A percentile compares a stretch with the other conserved stretches of the same genome.
These are phyloP conservation scores for Paraglomus brasilianum DNA, from an alignment of 192 early-diverging fungal genomes.

Conservation along the genomic window DNA sequence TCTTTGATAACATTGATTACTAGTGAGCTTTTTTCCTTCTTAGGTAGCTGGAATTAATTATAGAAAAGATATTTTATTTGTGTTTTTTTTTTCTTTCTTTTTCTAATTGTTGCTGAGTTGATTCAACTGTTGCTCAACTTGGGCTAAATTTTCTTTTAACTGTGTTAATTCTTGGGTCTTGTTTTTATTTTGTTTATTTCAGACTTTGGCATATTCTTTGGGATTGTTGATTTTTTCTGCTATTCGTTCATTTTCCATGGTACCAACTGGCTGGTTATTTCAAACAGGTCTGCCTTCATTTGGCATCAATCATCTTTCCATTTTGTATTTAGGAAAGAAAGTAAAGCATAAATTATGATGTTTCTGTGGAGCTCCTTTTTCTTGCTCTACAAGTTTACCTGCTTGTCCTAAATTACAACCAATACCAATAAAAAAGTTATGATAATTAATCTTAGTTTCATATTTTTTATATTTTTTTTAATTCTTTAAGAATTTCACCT, in stretches of 20 bases:
- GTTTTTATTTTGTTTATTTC: not conserved
- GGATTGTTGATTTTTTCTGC: constrained; percentile 2
- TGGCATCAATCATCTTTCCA: constrained; percentile 10
- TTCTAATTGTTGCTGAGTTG: constrained; percentile 3
- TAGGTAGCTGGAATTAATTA: constrained; percentile 9
- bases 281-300: constrained; percentile 13
- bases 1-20: constrained; percentile 10
- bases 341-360: constrained; percentile 9
- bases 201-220: not conserved
- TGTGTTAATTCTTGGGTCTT: constrained; percentile 9
- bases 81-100: constrained; percentile 1
- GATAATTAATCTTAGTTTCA: constrained; percentile 16
- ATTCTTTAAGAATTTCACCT: not conserved
- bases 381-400: not conserved
- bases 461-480: not conserved
- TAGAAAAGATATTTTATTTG: not conserved
- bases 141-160: constrained; percentile 6
- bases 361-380: constrained; percentile 7
- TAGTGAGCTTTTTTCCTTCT: not conserved
- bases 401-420: constrained; percentile 18
- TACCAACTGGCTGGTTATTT: constrained; percentile 9
- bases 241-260: constrained; percentile 13
- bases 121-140: constrained; percentile 6
- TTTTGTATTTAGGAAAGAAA: constrained; percentile 23
- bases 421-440: constrained; percentile 20